phyloP scores from a whole-genome alignment of 2,329 filamentous ascomycete genomes.

The Capronia americana region DNA sequence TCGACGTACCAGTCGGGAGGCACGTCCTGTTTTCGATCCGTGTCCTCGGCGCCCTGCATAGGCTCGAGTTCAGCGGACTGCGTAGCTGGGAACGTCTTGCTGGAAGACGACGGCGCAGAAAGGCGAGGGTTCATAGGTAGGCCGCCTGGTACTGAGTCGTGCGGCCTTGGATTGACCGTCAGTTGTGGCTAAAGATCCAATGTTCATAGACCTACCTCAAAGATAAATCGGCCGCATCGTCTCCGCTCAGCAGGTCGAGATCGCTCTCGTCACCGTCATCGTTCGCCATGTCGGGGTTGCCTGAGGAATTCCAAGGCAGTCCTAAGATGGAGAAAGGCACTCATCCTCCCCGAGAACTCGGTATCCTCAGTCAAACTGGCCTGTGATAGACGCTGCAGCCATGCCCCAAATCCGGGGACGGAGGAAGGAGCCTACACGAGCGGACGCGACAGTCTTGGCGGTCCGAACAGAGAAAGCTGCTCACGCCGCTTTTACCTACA shows the following conservation, averaged over 20 bases:
- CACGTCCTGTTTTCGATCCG: constrained; percentile 48
- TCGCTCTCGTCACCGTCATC: constrained; percentile 1
- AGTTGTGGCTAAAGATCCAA: not conserved
- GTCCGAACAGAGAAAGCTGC: not conserved
- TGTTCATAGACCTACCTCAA: not conserved
- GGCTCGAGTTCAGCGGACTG: not conserved
- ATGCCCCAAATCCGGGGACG: not conserved
- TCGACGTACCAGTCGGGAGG: constrained; percentile 83
- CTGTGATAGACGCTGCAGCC: not conserved
- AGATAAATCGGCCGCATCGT: constrained; percentile 4
- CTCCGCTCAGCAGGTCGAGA: not conserved
- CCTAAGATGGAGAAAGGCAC: not conserved
- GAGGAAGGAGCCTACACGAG: not conserved
- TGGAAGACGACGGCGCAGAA: not conserved
- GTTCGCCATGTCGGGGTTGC: not conserved
- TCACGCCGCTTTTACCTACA: not conserved
- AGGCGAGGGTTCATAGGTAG: not conserved
- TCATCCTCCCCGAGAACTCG: not conserved
- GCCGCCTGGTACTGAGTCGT: not conserved
- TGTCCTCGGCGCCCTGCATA: not conserved
- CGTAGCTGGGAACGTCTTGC: not conserved
- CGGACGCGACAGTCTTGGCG: not conserved
- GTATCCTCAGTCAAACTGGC: not conserved
- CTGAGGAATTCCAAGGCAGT: not conserved
- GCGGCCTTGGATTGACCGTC: not conserved